Percentiles rank a stretch among this genome's conserved stretches.
phyloP scores from a whole-genome alignment of 805 yeast species.

The Groenewaldozyma salmanticensis region DNA sequence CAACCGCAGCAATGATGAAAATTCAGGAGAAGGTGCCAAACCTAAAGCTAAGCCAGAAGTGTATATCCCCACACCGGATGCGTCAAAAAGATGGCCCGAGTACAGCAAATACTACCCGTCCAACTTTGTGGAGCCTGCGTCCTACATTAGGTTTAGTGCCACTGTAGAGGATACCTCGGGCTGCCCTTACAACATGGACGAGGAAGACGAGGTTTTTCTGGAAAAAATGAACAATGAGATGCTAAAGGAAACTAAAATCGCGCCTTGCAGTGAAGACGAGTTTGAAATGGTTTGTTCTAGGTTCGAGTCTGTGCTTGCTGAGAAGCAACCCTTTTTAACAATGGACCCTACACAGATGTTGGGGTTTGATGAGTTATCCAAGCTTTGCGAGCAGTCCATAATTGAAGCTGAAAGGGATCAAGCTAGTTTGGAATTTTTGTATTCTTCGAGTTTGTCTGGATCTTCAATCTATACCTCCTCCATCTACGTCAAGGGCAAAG shows the following conservation, averaged over 20 bases:
- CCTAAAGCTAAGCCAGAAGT: conserved; percentile 36
- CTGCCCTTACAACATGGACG: conserved; percentile 82
- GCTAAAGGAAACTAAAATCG: conserved; percentile 18
- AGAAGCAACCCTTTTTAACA: conserved; percentile 78
- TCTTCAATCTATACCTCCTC: conserved; percentile 20
- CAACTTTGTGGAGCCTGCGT: conserved; percentile 57
- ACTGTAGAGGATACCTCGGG: conserved; percentile 95
- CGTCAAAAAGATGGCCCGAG: conserved; percentile 71
- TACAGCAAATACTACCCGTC: conserved; percentile 63
- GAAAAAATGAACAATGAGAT: conserved; percentile 31
- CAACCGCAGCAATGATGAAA: too few relatives aligned
- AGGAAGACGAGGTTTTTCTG: conserved; percentile 66
- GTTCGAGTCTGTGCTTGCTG: conserved; percentile 64
- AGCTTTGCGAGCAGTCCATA: conserved; percentile 30
- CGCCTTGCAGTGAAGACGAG: conserved; percentile 77
- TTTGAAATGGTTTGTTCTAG: conserved; percentile 70
- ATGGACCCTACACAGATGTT: conserved; percentile 78
- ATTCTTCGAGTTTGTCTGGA: conserved; percentile 6
- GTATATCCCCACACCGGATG: conserved; percentile 96
- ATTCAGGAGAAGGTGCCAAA: too few relatives aligned
- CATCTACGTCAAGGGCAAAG: conserved; percentile 21
- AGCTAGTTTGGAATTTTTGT: conserved; percentile 24
- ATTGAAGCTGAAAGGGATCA: conserved; percentile 50
- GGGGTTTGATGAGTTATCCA: conserved; percentile 56
- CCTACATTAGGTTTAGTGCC: conserved; percentile 81